Conservation (phyloP, 805 yeast species). For the Ogataea pignaliae region DNA sequence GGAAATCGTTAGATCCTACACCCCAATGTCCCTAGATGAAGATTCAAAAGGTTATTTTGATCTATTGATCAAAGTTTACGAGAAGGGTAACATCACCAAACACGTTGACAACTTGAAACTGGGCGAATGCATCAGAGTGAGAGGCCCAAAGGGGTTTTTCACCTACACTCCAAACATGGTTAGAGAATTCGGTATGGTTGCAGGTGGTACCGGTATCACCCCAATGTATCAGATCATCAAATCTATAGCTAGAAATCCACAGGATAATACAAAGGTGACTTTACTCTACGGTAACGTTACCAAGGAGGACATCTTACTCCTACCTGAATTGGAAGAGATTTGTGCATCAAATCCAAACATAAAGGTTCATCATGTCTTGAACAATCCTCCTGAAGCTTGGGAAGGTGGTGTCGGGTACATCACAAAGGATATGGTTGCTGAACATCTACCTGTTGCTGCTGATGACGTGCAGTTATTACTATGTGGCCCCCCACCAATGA, state of each 20-base stretch:
- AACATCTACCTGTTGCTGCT: slow-evolving; percentile 57
- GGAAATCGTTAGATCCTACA: slow-evolving; percentile 80
- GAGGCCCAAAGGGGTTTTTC: slow-evolving; percentile 91
- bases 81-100: slow-evolving; percentile 78
- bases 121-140: slow-evolving; percentile 73
- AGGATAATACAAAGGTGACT: slow-evolving; percentile 70
- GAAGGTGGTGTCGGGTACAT: slow-evolving; percentile 74
- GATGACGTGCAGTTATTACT: slow-evolving; percentile 66
- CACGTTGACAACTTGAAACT: slow-evolving; percentile 64
- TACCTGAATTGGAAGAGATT: slow-evolving; percentile 71
- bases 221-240: slow-evolving; percentile 93
- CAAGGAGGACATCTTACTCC: slow-evolving; percentile 75
- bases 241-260: slow-evolving; percentile 71
- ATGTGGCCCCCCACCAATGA: slow-evolving; percentile 96
- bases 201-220: slow-evolving; percentile 97
- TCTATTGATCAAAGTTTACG: slow-evolving; percentile 79
- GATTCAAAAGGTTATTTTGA: slow-evolving; percentile 80
- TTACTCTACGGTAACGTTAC: slow-evolving; percentile 79
- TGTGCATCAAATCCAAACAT: slow-evolving; percentile 55
- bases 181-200: slow-evolving; percentile 76
- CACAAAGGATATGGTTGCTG: slow-evolving; percentile 66
- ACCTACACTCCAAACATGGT: slow-evolving; percentile 78
- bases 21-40: slow-evolving; percentile 77
- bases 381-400: slow-evolving; percentile 73
- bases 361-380: slow-evolving; percentile 67